Conservation (phyloP, 2,329 filamentous ascomycete genomes). For the Fusarium sp. region DNA sequence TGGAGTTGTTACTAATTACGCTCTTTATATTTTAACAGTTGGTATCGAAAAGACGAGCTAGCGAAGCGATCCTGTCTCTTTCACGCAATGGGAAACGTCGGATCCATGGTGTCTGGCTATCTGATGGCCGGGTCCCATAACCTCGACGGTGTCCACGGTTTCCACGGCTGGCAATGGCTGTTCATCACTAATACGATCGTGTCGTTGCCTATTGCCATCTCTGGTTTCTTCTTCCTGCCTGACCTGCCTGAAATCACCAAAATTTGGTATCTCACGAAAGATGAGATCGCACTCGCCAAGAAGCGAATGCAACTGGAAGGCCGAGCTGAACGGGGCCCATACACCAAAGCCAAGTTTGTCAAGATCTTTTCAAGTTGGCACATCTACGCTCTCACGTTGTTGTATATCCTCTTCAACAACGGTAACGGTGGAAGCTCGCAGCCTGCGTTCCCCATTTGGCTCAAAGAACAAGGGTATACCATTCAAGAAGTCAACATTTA, state of each 20-base stretch:
- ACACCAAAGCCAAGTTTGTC: conserved; percentile 62
- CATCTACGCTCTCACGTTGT: conserved; percentile 67
- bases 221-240: conserved; percentile 49
- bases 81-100: conserved; percentile 49
- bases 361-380: conserved; percentile 75
- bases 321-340: conserved; percentile 55
- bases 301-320: conserved; percentile 56
- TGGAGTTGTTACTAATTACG: too few relatives aligned
- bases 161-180: conserved; percentile 60
- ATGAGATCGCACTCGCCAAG: conserved; percentile 45
- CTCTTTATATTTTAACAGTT: conserved; percentile 26
- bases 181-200: conserved; percentile 53
- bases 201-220: conserved; percentile 49
- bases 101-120: conserved; percentile 48
- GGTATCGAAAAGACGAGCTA: conserved; percentile 59
- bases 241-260: conserved; percentile 45
- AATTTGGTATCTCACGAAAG: conserved; percentile 45
- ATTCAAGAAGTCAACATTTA: conserved; percentile 62
- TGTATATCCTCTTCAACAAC: conserved; percentile 77
- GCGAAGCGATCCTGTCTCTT: conserved; percentile 58
- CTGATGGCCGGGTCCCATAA: conserved; percentile 56
- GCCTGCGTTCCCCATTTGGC: conserved; percentile 67
- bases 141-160: conserved; percentile 55
- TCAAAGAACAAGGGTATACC: conserved; percentile 58
- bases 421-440: conserved; percentile 59